A percentile compares a stretch with the other conserved stretches of the same genome.
Conservation (phyloP, 495 filamentous ascomycete species). For the Xylaria longipes region DNA sequence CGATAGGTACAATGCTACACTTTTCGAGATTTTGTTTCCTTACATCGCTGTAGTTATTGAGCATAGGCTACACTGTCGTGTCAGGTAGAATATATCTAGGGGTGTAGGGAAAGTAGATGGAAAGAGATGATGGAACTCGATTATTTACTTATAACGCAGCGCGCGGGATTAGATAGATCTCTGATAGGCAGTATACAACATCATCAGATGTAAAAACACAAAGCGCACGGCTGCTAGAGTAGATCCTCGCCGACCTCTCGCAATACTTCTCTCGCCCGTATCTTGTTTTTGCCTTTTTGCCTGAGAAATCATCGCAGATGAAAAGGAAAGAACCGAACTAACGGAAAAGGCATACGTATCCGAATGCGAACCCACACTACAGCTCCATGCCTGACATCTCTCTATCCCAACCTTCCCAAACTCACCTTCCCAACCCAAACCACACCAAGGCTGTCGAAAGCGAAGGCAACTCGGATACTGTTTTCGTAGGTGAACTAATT, state of each 20-base stretch:
- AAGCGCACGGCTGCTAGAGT: neutral
- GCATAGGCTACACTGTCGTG: neutral
- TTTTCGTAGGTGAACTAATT: neutral
- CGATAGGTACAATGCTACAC: neutral
- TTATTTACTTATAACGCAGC: neutral
- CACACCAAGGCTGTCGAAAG: neutral
- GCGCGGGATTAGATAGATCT: neutral
- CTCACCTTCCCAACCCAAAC: neutral
- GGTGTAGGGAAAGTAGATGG: neutral
- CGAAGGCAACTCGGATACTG: neutral
- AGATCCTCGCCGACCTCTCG: neutral
- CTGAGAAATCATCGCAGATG: constrained; percentile 1
- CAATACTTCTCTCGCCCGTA: neutral
- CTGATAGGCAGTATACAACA: neutral
- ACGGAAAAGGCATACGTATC: neutral
- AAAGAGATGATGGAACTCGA: neutral
- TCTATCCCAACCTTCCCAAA: neutral
- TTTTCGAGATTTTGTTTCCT: neutral
- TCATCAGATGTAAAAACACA: neutral
- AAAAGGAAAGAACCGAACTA: neutral
- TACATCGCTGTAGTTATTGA: neutral
- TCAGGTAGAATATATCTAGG: neutral
- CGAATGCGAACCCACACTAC: neutral
- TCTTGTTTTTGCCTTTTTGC: neutral
- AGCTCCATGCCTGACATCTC: neutral